Conservation (phyloP, 768 basidiomycete species). For the Leccinum fibrillosum region DNA sequence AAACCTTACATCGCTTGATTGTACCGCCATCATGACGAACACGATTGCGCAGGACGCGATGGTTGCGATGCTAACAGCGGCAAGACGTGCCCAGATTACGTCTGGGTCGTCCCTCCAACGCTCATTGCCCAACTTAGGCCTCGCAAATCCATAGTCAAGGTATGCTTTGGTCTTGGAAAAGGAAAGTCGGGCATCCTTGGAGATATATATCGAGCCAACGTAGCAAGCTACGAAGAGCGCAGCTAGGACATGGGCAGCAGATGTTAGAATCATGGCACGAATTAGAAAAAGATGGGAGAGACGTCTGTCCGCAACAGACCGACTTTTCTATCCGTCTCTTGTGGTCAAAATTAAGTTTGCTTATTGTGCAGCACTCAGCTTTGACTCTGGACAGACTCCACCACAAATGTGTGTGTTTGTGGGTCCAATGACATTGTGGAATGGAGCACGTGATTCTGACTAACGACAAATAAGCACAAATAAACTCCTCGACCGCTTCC, state of each 20-base stretch:
- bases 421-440: conserved; percentile 9
- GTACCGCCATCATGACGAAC: conserved; percentile 37
- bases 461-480: conserved; percentile 17
- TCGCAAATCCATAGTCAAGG: conserved; percentile 26
- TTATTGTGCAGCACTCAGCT: not conserved
- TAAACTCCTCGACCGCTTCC: conserved; percentile 7
- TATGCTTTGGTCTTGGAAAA: conserved; percentile 36
- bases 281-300: not conserved
- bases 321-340: conserved; percentile 11
- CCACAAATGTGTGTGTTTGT: conserved; percentile 2
- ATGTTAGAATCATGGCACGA: conserved; percentile 26
- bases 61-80: conserved; percentile 65
- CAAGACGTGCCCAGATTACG: conserved; percentile 77
- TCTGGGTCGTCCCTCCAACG: conserved; percentile 79
- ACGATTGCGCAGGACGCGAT: conserved; percentile 53
- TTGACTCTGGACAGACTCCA: not conserved
- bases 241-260: conserved; percentile 52
- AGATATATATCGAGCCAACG: conserved; percentile 81
- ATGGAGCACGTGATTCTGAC: conserved; percentile 17
- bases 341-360: not conserved
- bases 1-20: conserved; percentile 17
- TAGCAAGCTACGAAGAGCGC: conserved; percentile 62
- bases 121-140: conserved; percentile 37
- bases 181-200: conserved; percentile 57
- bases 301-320: conserved; percentile 6